Conservation (phyloP, 352 stramenopile genomes). For the Globisporangium cylindrosporum region DNA sequence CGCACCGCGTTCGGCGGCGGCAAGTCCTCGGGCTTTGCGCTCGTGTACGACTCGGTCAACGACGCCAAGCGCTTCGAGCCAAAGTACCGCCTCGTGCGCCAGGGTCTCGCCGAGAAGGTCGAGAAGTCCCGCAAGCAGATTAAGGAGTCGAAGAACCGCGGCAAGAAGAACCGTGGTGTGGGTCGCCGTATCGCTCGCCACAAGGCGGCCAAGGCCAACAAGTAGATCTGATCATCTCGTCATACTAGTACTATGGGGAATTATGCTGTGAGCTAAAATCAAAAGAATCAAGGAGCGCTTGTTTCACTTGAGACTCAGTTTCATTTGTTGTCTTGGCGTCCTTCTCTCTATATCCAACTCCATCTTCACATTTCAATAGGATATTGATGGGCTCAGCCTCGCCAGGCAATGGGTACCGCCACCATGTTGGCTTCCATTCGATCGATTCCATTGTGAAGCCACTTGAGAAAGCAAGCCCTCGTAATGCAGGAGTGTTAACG, state of each 20-base stretch:
- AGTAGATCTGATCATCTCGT: slow-evolving; percentile 65
- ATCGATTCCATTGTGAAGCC: not conserved
- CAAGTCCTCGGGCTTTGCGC: slow-evolving; percentile 97
- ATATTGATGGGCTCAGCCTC: not conserved
- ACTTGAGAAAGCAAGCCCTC: not conserved
- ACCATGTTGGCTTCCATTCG: not conserved
- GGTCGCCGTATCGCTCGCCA: slow-evolving; percentile 97
- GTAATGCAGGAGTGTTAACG: not conserved
- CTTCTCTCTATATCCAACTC: not conserved
- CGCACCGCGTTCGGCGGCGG: slow-evolving; percentile 97
- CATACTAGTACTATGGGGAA: slow-evolving; percentile 19
- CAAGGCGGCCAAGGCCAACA: slow-evolving; percentile 98
- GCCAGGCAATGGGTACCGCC: not conserved
- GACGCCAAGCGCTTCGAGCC: slow-evolving; percentile 98
- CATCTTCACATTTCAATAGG: not conserved
- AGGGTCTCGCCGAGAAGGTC: slow-evolving; percentile 92
- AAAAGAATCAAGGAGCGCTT: slow-evolving; percentile 17
- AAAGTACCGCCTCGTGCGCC: slow-evolving; percentile 96
- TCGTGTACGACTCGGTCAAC: slow-evolving; percentile 99
- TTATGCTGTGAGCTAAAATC: slow-evolving; percentile 26
- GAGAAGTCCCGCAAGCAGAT: slow-evolving; percentile 99
- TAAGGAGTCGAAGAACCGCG: slow-evolving; percentile 99
- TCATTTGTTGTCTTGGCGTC: not conserved
- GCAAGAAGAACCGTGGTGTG: slow-evolving; percentile 97
- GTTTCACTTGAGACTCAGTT: slow-evolving; percentile 8